Evolutionary conservation across 2,329 filamentous ascomycete genomes (phyloP).

Genomic region (Aspergillus intermedius): DNA sequence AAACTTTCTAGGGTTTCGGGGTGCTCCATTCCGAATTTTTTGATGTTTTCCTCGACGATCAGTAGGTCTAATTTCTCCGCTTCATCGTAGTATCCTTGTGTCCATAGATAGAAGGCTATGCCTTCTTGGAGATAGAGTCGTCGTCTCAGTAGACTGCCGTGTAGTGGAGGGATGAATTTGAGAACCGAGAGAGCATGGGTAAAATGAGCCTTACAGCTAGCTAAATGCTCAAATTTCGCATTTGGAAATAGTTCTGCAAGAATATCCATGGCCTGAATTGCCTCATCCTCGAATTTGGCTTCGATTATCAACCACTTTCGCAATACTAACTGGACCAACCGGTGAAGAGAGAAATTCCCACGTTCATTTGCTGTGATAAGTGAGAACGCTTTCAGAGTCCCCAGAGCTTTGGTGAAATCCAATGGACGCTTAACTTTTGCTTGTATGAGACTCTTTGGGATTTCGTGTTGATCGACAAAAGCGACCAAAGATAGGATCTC

Average conservation of each 20-base stretch:
- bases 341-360: conserved; percentile 7
- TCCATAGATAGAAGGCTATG: conserved; percentile 8
- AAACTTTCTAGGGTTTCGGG: conserved; percentile 11
- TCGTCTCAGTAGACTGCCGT: conserved; percentile 1
- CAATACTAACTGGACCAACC: conserved; percentile 8
- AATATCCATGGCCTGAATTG: conserved; percentile 6
- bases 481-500: conserved; percentile 6
- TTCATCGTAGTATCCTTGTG: conserved; percentile 7
- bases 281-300: conserved; percentile 3
- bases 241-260: conserved; percentile 6
- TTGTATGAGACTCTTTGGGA: conserved; percentile 6
- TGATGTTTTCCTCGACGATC: conserved; percentile 10
- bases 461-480: conserved; percentile 6
- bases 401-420: conserved; percentile 6
- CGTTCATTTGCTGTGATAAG: conserved; percentile 4
- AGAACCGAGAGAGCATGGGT: conserved; percentile 8
- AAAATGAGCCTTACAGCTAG: conserved; percentile 5
- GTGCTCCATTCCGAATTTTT: conserved; percentile 7
- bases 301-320: conserved; percentile 10
- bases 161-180: neutral
- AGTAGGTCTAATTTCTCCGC: conserved; percentile 4
- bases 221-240: conserved; percentile 5
- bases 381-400: conserved; percentile 9
- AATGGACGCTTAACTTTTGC: conserved; percentile 1
- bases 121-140: conserved; percentile 9